Evolutionary conservation across 306 rosid genomes (phyloP).

Genomic region (Boehmeria nivea): DNA sequence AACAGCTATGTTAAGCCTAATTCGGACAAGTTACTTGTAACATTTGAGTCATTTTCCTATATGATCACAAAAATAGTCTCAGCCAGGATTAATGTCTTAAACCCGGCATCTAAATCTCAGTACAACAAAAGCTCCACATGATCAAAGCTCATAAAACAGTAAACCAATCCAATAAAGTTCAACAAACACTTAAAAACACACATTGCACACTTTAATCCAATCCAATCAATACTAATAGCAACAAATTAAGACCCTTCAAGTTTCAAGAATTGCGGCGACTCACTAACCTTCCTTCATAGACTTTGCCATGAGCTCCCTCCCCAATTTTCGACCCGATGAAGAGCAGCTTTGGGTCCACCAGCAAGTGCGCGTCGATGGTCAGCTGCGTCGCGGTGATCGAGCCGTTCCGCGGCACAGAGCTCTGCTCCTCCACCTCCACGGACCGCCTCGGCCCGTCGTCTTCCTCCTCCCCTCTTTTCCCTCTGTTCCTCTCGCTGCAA

Average conservation of each 20-base stretch:
- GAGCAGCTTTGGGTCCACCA: slow-evolving; percentile 82
- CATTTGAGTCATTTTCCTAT: neutral
- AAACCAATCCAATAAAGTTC: neutral
- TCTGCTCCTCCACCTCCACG: slow-evolving; percentile 27
- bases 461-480: slow-evolving; percentile 31
- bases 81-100: too few species aligned
- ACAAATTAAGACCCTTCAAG: too few species aligned
- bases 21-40: neutral
- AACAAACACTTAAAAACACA: neutral
- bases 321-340: slow-evolving; percentile 87
- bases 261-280: neutral
- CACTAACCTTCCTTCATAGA: slow-evolving; percentile 96
- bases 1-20: neutral
- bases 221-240: too few species aligned
- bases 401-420: slow-evolving; percentile 47
- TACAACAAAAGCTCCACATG: too few species aligned
- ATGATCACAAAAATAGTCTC: too few species aligned
- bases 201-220: neutral
- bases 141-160: slow-evolving; percentile 1
- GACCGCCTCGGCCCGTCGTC: slow-evolving; percentile 28
- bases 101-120: too few species aligned
- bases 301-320: slow-evolving; percentile 97
- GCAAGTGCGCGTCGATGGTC: slow-evolving; percentile 69
- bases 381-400: slow-evolving; percentile 37
- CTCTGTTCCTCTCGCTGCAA: slow-evolving; percentile 46